Evolutionary conservation across 2,329 filamentous ascomycete species (phyloP), one percentile per base, ranked within the genome.

Genomic region (Coniochaeta sp.): DNA sequence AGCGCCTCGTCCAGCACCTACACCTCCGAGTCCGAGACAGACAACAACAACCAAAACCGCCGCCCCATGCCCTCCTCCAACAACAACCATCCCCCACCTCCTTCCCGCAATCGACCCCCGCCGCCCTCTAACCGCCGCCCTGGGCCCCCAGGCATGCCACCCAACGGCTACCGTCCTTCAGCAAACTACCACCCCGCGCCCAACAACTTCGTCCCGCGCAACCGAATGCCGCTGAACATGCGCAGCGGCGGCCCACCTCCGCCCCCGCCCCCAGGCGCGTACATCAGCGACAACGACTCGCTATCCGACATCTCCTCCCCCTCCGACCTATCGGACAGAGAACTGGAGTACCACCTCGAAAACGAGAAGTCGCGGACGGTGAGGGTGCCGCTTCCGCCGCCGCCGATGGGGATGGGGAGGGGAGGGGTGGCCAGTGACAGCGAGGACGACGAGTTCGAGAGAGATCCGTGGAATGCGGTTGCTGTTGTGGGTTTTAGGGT

Each of bases 401-500:
- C 46, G 22, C 51, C 35, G n/a, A n/a, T n/a, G n/a, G n/a, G n/a
- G n/a, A n/a, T n/a, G 13, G 61, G 67, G 12, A 61, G 54, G 55
- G 27, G 67, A 49, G 50, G 58, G 14, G 59, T 63, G 42, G n/a
- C n/a, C n/a, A 52, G 62, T 50, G 51, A 45, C 33, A 56, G 49
- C 20, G 56, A 63, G 4, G 53, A 60, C 9, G 58, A 74, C 51
- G 68, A 75, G 28, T 26, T 48, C 12, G 27, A 48, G 45, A 16
- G 30, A 5, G 54, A 61, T 9, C 65, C 66, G 6, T 72, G 70
- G 70, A 72, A 72, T 35, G 66, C 70, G n/a, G 68, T 72, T 22
- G 71, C 67, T 49, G 69, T 72, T 9, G 57, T 71, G 38, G 68
- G 68, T 7, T 59, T 72, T 12, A 58, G 68, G 7, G 69, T 71